These are phyloP conservation scores for Polygonum aviculare DNA, from an alignment of 148 eudicot species.

Conservation along the genomic window DNA sequence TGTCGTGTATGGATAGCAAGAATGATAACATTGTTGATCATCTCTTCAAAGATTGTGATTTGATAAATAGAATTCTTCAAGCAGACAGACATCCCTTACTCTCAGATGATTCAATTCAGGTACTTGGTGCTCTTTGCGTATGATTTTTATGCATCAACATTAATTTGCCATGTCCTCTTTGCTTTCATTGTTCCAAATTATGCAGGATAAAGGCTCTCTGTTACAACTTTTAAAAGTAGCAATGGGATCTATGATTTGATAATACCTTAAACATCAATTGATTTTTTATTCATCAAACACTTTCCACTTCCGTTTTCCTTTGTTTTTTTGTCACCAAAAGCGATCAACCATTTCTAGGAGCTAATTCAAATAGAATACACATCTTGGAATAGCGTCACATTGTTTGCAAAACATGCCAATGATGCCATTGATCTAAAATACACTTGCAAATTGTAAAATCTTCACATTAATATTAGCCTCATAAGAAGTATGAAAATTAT, in stretches of 20 bases:
- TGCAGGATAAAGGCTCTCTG: neutral
- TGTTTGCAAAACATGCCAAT: neutral
- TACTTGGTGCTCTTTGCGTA: conserved; percentile 11
- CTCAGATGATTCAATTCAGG: conserved; percentile 54
- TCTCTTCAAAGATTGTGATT: conserved; percentile 57
- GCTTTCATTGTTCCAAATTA: neutral
- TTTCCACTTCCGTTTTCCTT: neutral
- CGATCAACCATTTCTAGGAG: neutral
- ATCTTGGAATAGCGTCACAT: neutral
- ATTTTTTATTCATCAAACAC: neutral
- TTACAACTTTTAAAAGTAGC: neutral
- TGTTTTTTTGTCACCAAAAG: neutral
- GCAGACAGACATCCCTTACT: conserved; percentile 54
- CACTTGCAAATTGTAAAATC: neutral
- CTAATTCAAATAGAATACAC: neutral
- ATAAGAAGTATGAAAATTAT: neutral
- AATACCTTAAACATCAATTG: neutral
- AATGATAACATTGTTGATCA: conserved; percentile 50
- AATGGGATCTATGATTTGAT: neutral
- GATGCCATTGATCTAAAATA: neutral
- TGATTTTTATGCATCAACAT: neutral
- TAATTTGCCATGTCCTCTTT: neutral
- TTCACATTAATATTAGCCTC: neutral
- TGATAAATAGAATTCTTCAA: conserved; percentile 56
- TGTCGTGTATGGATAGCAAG: conserved; percentile 79